These are phyloP conservation scores for Forsythia suspensa DNA, from an alignment of 257 asterid species.

Conservation along the genomic window DNA sequence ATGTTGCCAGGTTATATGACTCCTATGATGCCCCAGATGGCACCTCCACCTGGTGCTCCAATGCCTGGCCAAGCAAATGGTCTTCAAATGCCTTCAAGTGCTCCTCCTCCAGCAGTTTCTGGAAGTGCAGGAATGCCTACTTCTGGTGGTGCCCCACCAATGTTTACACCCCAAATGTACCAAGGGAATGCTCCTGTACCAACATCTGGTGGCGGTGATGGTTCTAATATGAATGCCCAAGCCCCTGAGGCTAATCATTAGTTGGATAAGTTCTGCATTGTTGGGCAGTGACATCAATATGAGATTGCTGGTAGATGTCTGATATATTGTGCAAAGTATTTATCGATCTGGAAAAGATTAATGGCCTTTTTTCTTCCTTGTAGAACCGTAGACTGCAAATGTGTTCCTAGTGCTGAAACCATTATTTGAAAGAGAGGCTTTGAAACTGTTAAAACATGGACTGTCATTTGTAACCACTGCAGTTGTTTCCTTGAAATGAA, in stretches of 20 bases:
- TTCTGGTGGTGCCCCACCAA: slow-evolving; percentile 37
- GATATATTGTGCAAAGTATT: slow-evolving; percentile 26
- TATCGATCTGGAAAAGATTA: slow-evolving; percentile 12
- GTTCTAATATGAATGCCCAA: slow-evolving; percentile 41
- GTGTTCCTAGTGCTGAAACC: neutral
- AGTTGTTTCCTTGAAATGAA: neutral
- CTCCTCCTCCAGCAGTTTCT: slow-evolving; percentile 56
- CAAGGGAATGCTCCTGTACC: slow-evolving; percentile 55
- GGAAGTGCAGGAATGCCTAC: slow-evolving; percentile 60
- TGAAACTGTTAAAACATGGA: neutral
- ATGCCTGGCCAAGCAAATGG: slow-evolving; percentile 70
- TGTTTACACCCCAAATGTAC: slow-evolving; percentile 65
- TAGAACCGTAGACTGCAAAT: slow-evolving; percentile 18
- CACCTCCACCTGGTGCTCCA: slow-evolving; percentile 69
- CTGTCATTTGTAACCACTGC: neutral
- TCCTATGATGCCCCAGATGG: slow-evolving; percentile 61
- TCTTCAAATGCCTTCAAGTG: slow-evolving; percentile 56
- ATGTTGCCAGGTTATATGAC: slow-evolving; percentile 52
- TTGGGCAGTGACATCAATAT: neutral
- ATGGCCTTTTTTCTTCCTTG: neutral
- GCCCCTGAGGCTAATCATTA: slow-evolving; percentile 49
- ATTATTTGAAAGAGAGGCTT: neutral
- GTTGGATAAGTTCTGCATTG: slow-evolving; percentile 16
- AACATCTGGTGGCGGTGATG: slow-evolving; percentile 44
- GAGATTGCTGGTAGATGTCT: slow-evolving; percentile 18